A percentile compares a stretch with the other conserved stretches of the same genome.
Evolutionary conservation across 768 basidiomycete genomes (phyloP).

Genomic region (Rubroboletus pulcherrimus): DNA sequence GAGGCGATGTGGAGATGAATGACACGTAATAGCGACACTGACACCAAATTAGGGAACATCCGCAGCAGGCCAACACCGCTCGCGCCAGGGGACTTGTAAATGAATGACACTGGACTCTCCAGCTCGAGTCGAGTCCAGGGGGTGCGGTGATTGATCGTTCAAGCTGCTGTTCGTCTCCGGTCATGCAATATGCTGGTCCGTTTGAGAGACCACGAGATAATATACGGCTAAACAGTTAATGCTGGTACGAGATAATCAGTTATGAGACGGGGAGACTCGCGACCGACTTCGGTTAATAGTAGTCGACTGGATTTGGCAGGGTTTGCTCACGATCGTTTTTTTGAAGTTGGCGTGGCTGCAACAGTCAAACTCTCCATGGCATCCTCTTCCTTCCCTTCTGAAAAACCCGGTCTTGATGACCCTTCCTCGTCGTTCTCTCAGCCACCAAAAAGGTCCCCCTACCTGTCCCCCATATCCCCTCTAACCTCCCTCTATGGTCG

Average conservation of each 20-base stretch:
- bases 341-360: conserved; percentile 24
- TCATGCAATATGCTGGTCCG: too few relatives aligned
- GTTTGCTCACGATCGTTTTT: conserved; percentile 33
- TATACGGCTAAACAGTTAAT: too few relatives aligned
- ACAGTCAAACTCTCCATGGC: conserved; percentile 36
- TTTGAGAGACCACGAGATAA: too few relatives aligned
- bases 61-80: not conserved
- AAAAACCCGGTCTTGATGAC: conserved; percentile 42
- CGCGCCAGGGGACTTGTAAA: too few relatives aligned
- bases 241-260: too few relatives aligned
- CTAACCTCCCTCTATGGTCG: conserved; percentile 65
- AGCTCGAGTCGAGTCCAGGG: too few relatives aligned
- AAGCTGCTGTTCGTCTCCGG: too few relatives aligned
- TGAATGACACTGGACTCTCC: too few relatives aligned
- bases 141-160: too few relatives aligned
- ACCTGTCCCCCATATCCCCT: conserved; percentile 40
- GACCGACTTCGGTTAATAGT: too few relatives aligned
- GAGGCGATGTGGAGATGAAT: not conserved
- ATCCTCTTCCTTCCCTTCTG: conserved; percentile 36
- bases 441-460: conserved; percentile 39
- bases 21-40: not conserved
- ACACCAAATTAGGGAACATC: not conserved
- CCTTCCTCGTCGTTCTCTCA: conserved; percentile 34
- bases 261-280: too few relatives aligned
- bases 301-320: conserved; percentile 11